phyloP scores from a whole-genome alignment of 768 basidiomycete genomes.

The Tubosaeta sp. region DNA sequence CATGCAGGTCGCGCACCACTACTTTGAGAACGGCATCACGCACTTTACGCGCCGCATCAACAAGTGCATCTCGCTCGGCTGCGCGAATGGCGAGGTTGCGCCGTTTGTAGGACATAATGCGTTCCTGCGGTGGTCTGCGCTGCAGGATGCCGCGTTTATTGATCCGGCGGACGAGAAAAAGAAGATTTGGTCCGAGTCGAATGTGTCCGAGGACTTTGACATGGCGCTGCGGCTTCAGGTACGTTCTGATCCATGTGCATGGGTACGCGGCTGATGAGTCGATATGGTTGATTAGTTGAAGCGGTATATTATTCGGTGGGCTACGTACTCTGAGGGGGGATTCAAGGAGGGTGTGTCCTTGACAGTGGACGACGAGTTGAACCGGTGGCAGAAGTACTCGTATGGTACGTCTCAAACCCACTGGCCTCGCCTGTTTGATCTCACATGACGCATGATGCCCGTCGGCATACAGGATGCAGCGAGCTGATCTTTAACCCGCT shows the following conservation, averaged over 20 bases:
- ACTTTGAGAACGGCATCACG: slow-evolving; percentile 89
- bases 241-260: slow-evolving; percentile 13
- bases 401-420: slow-evolving; percentile 43
- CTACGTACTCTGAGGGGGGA: slow-evolving; percentile 81
- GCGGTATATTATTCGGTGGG: slow-evolving; percentile 45
- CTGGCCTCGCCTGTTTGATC: neutral
- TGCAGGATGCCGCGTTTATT: slow-evolving; percentile 79
- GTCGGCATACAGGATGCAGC: slow-evolving; percentile 32
- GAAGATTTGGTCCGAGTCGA: slow-evolving; percentile 69
- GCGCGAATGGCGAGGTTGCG: slow-evolving; percentile 70
- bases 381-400: slow-evolving; percentile 88
- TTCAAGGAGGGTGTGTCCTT: slow-evolving; percentile 96
- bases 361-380: slow-evolving; percentile 89
- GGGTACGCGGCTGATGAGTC: neutral
- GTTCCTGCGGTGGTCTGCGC: slow-evolving; percentile 84
- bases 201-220: slow-evolving; percentile 70
- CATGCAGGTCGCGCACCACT: slow-evolving; percentile 87
- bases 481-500: slow-evolving; percentile 84
- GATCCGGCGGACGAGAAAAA: slow-evolving; percentile 52
- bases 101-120: slow-evolving; percentile 89
- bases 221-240: slow-evolving; percentile 56
- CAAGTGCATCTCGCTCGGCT: slow-evolving; percentile 72
- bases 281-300: slow-evolving; percentile 9
- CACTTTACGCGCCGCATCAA: slow-evolving; percentile 89
- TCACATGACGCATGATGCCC: slow-evolving; percentile 42